Evolutionary conservation across 805 yeast genomes (phyloP), one percentile per base, ranked within the genome.

Genomic region (Candida awuae): DNA sequence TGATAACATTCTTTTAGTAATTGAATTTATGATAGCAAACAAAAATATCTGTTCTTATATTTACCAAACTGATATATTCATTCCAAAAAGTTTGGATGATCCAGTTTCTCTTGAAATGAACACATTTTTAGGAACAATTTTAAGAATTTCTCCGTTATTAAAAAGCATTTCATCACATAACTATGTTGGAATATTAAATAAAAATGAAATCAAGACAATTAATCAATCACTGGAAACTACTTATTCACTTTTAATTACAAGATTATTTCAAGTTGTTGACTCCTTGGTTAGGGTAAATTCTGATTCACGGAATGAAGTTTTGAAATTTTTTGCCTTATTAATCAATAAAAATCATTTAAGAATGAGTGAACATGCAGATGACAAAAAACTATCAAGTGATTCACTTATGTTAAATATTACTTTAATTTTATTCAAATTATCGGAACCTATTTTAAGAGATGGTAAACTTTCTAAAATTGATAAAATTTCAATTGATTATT

Each of bases 311-410:
- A 64, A 65, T 27, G 77, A 65, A 29, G 53, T 88, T 35, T 61
- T 92, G 49, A 61, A 68, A 34, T 87, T 80, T 68, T 77, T 88
- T 59, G 81, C 84, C 1, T 70, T 70, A 20, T 68, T 86, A 29
- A 72, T 85, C n/a, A 84, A 90, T 51, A 69, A 73, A 36, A 87
- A 88, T 55, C 97, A 87, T 59, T 70, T 85, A 48, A 77, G 97
- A 62, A 73, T 85, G 50, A 95, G 95, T 37, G 77, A 81, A 46
- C 94, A 84, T 56, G 81, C 88, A 3, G 78, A 81, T 50, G 71
- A 75, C 10, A 65, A 67, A 13, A 71, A 75, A 41, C 63, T 84
- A 36, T 78, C 94, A 1, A 68, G 84, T 7, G 86, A 90, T 63
- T 86, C 86, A 1, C 71, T 92, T 45, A 82, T 87, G 83, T 66